Base-by-base conservation (phyloP, 106 monocot species). In the Amphibolis antarctica region DNA sequence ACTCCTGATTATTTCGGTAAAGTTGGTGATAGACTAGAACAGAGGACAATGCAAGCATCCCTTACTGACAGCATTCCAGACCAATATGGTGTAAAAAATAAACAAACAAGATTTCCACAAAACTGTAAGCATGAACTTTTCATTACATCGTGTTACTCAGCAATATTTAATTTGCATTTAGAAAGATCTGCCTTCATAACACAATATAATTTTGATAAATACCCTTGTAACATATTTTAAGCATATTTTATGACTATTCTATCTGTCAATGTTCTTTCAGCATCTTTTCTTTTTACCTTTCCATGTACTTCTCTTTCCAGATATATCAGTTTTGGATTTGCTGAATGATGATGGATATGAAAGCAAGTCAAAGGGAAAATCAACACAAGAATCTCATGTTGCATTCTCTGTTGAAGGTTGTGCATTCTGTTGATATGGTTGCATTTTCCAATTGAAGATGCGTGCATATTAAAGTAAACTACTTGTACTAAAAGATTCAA, bases 371-470 rank as follows among this genome's bases (percentile, higher is more conserved):
- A 48, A 52, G 47, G 78, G 73, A 62, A 66, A 52, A 59, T 58
- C 62, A 68, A 61, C 71, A 50, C 82, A 55, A 30, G 89, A 90
- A 76, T 43, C 58, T 67, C 80, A 90, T 80, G 89, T 80, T 67
- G 77, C 89, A 66, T 82, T 90, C 78, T 90, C 85, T 63, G 85
- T 90, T 13, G 67, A 76, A 82, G 89, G 89, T 90, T 55, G 22
- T 53, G 42, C 14, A 49, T 19, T 24, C 13, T 2, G 3, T 27
- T 36, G 21, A 45, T 15, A 17, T 7, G 36, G 36, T 36, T 36
- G 7, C 36, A 36, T 36, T 36, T 36, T 36, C 7, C 36, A 36
- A 7, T 36, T 36, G 36, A 36, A 36, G 7, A 36, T 7, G 4
- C 2, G 36, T 36, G 7, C 36, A 36, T 36, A 7, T 36, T 4